Percentiles rank a stretch among this genome's conserved stretches.
Evolutionary conservation across 352 stramenopile genomes (phyloP).

Genomic region (Phytophthora sp.): DNA sequence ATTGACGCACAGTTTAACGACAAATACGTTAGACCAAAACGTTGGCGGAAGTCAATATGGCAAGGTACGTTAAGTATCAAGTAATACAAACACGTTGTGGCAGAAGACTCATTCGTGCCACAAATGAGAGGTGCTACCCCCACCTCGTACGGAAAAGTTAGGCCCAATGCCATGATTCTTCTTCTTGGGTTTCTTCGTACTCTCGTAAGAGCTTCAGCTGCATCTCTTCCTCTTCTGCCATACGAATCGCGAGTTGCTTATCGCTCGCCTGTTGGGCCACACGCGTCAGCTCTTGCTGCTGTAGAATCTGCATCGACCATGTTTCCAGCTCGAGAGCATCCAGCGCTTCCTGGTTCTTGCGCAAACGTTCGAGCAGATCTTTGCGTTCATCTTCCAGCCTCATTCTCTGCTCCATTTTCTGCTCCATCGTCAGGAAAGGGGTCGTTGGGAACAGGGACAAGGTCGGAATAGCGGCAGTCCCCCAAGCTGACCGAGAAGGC

Average conservation of each 20-base stretch:
- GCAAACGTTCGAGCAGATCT: slow-evolving; percentile 26
- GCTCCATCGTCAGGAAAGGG: slow-evolving; percentile 26
- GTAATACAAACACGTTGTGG: too few species aligned
- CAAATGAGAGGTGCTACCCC: too few species aligned
- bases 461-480: slow-evolving; percentile 9
- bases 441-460: slow-evolving; percentile 25
- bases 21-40: slow-evolving; percentile 10
- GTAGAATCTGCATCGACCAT: slow-evolving; percentile 33
- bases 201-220: slow-evolving; percentile 25
- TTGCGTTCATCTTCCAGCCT: slow-evolving; percentile 33
- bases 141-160: too few species aligned
- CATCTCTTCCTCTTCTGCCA: slow-evolving; percentile 36
- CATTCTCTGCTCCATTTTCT: slow-evolving; percentile 29
- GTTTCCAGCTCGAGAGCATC: slow-evolving; percentile 28
- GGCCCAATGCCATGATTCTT: slow-evolving; percentile 24
- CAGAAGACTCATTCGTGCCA: too few species aligned
- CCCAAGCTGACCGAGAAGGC: slow-evolving; percentile 26
- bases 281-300: slow-evolving; percentile 28
- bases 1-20: slow-evolving; percentile 21
- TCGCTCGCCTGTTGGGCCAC: slow-evolving; percentile 28
- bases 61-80: too few species aligned
- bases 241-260: slow-evolving; percentile 36
- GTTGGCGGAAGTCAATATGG: slow-evolving; percentile 3
- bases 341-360: slow-evolving; percentile 35
- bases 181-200: slow-evolving; percentile 30